These are phyloP conservation scores for Diversispora epigaea DNA, from an alignment of 192 early-diverging fungal species.

Conservation along the genomic window DNA sequence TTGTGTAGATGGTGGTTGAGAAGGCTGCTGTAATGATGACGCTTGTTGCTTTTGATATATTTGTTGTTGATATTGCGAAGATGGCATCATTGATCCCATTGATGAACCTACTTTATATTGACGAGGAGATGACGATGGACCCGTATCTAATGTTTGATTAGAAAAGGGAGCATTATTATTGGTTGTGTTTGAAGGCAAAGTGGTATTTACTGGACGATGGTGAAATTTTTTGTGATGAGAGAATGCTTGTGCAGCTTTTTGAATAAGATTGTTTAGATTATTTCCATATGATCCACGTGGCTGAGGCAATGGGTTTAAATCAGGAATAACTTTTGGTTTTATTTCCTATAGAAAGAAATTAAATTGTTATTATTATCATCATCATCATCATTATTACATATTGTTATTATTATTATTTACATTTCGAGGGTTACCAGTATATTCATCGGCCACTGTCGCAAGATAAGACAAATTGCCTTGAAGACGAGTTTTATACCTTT, in stretches of 20 bases:
- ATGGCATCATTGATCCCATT: background rate
- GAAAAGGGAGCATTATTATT: conserved; percentile 4
- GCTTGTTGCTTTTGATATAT: conserved; percentile 2
- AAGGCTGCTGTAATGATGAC: no score
- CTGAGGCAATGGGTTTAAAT: conserved; percentile 18
- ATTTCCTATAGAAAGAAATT: background rate
- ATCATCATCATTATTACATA: no score
- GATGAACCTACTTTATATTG: conserved; percentile 16
- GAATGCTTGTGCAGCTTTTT: conserved; percentile 20
- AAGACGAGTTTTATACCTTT: conserved; percentile 24
- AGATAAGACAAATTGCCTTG: conserved; percentile 26
- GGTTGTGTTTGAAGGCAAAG: background rate
- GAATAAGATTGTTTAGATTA: conserved; percentile 27
- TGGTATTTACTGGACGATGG: background rate
- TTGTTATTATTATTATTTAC: background rate
- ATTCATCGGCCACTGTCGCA: conserved; percentile 29
- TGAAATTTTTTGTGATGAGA: conserved; percentile 20
- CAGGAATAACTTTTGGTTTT: conserved; percentile 19
- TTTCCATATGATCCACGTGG: background rate
- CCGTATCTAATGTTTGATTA: background rate
- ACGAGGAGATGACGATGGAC: background rate
- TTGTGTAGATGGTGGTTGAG: background rate
- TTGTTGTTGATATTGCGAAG: background rate
- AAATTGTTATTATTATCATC: background rate
- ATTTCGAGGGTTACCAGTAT: conserved; percentile 19